phyloP scores from a whole-genome alignment of 164 flowering plant species.

The Berberis vulgaris region DNA sequence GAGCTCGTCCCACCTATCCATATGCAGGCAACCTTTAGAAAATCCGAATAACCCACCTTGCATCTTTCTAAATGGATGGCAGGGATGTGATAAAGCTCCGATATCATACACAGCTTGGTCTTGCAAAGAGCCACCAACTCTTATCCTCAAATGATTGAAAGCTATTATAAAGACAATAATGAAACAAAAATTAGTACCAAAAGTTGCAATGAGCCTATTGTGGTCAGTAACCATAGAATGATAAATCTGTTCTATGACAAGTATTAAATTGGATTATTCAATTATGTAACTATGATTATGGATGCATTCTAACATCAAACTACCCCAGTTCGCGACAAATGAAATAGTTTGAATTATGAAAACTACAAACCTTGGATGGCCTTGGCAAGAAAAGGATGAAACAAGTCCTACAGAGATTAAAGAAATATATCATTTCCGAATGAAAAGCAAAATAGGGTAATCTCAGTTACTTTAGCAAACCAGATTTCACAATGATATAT shows the following conservation, averaged over 20 bases:
- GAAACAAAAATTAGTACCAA: constrained; percentile 1
- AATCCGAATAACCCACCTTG: constrained; percentile 68
- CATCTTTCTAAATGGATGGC: constrained; percentile 58
- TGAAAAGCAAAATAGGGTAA: not conserved
- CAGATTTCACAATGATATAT: not conserved
- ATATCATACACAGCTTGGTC: constrained; percentile 72
- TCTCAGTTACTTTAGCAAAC: not conserved
- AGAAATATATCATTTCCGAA: constrained; percentile 3
- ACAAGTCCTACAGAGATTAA: constrained; percentile 46
- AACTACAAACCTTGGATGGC: constrained; percentile 59
- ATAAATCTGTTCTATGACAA: not conserved
- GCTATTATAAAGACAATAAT: constrained; percentile 34
- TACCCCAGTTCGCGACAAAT: not conserved
- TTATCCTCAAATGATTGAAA: constrained; percentile 62
- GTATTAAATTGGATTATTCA: no score
- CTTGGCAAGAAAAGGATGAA: constrained; percentile 57
- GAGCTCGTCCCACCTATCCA: constrained; percentile 81
- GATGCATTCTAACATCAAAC: no score
- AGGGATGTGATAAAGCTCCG: constrained; percentile 37
- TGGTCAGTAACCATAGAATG: not conserved
- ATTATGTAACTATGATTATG: no score
- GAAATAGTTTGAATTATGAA: not conserved
- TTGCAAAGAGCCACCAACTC: constrained; percentile 89
- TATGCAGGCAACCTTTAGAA: constrained; percentile 66
- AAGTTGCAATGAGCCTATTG: not conserved